Conservation (phyloP, 805 yeast species). For the Kazachstania viticola region DNA sequence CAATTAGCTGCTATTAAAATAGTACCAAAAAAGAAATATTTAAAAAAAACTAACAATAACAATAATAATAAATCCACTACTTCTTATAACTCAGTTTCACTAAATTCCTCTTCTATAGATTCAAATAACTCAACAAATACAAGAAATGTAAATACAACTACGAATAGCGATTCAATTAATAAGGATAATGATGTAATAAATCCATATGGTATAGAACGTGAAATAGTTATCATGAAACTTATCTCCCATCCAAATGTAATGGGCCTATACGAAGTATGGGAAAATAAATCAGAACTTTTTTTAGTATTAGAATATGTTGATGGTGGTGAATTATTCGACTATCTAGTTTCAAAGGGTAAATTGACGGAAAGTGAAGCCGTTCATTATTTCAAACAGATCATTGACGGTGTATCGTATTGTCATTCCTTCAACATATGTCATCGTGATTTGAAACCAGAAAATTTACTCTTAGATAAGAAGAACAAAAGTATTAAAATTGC, state of each 20-base stretch:
- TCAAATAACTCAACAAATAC: constrained; percentile 8
- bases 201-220: constrained; percentile 94
- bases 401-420: constrained; percentile 69
- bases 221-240: constrained; percentile 92
- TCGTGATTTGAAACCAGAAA: constrained; percentile 75
- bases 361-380: constrained; percentile 65
- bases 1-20: constrained; percentile 77
- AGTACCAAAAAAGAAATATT: constrained; percentile 45
- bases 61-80: background rate
- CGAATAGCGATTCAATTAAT: constrained; percentile 8
- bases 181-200: constrained; percentile 9
- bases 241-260: constrained; percentile 89
- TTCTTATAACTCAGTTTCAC: constrained; percentile 6
- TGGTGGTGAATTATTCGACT: constrained; percentile 79
- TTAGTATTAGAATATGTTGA: constrained; percentile 73
- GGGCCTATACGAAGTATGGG: constrained; percentile 96
- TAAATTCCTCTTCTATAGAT: constrained; percentile 5
- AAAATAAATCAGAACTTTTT: constrained; percentile 79
- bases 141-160: background rate
- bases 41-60: constrained; percentile 23
- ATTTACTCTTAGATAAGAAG: constrained; percentile 51
- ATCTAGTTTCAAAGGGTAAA: constrained; percentile 56
- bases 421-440: constrained; percentile 75
- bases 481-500: constrained; percentile 64
- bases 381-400: constrained; percentile 64